Percentiles rank a stretch among this genome's conserved stretches.
These are phyloP conservation scores for Scutellaria minor DNA, from an alignment of 257 asterid species.

Conservation along the genomic window DNA sequence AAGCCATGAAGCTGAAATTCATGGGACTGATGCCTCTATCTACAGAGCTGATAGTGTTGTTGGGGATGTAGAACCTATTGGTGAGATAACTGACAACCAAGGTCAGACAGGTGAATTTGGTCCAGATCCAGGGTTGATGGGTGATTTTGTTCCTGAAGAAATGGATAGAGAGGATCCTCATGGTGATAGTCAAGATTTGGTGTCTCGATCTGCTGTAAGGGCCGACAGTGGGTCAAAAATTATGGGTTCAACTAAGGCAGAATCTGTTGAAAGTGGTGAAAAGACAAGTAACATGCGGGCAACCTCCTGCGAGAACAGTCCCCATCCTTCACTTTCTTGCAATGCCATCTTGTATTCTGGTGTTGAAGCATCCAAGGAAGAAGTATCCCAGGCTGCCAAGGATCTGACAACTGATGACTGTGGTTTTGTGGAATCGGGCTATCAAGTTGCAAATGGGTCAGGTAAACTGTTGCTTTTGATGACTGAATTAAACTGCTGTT, in stretches of 20 bases:
- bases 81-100: slow-evolving; percentile 91
- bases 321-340: slow-evolving; percentile 95
- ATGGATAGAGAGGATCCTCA: slow-evolving; percentile 87
- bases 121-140: slow-evolving; percentile 93
- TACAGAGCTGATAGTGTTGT: slow-evolving; percentile 81
- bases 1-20: slow-evolving; percentile 99
- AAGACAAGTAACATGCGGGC: slow-evolving; percentile 73
- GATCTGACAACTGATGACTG: slow-evolving; percentile 70
- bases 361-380: slow-evolving; percentile 89
- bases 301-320: slow-evolving; percentile 65
- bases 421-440: slow-evolving; percentile 84
- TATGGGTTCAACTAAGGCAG: slow-evolving; percentile 88
- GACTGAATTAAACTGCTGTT: slow-evolving; percentile 18
- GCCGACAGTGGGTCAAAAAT: slow-evolving; percentile 98
- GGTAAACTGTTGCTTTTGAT: slow-evolving; percentile 50
- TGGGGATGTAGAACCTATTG: slow-evolving; percentile 87
- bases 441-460: slow-evolving; percentile 62
- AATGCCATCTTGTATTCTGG: slow-evolving; percentile 90
- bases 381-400: slow-evolving; percentile 81
- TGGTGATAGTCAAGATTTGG: slow-evolving; percentile 91
- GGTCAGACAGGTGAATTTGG: slow-evolving; percentile 89
- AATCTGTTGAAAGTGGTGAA: slow-evolving; percentile 95
- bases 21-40: slow-evolving; percentile 75
- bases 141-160: slow-evolving; percentile 95
- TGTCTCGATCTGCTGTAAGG: slow-evolving; percentile 80